phyloP scores from a whole-genome alignment of 768 basidiomycete genomes.

The Pholiota microspora region DNA sequence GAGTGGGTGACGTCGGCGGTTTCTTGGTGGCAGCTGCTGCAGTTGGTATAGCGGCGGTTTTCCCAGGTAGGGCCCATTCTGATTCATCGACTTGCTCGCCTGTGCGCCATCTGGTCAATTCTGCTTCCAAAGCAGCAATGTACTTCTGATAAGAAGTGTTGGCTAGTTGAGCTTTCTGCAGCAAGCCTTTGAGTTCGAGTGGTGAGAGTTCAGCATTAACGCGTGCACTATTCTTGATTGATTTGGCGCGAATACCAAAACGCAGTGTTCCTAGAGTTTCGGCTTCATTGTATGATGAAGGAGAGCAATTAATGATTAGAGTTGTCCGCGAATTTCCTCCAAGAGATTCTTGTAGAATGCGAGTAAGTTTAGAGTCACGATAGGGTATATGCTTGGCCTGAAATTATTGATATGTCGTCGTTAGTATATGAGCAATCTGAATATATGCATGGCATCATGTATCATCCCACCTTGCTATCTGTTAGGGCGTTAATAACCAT shows the following conservation, averaged over 20 bases:
- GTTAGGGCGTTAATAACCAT: constrained; percentile 99
- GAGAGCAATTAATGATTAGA: constrained; percentile 99
- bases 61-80: constrained; percentile 77
- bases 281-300: constrained; percentile 94
- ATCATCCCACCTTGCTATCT: constrained; percentile 73
- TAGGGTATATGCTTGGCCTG: constrained; percentile 97
- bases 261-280: constrained; percentile 97
- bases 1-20: constrained; percentile 60
- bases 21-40: constrained; percentile 59
- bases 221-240: constrained; percentile 99
- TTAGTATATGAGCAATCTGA: neutral
- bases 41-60: constrained; percentile 45
- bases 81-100: constrained; percentile 83
- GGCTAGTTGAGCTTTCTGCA: constrained; percentile 86
- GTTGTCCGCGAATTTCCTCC: constrained; percentile 95
- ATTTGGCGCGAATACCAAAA: constrained; percentile 99
- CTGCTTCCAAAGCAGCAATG: constrained; percentile 87
- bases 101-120: constrained; percentile 84
- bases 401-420: constrained; percentile 3
- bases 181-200: constrained; percentile 88
- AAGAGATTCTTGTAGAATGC: constrained; percentile 97
- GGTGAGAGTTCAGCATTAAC: constrained; percentile 98
- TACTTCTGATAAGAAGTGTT: constrained; percentile 83
- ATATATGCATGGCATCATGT: neutral
- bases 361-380: constrained; percentile 97